Conservation (phyloP, 805 yeast species). For the Metschnikowia koreensis region DNA sequence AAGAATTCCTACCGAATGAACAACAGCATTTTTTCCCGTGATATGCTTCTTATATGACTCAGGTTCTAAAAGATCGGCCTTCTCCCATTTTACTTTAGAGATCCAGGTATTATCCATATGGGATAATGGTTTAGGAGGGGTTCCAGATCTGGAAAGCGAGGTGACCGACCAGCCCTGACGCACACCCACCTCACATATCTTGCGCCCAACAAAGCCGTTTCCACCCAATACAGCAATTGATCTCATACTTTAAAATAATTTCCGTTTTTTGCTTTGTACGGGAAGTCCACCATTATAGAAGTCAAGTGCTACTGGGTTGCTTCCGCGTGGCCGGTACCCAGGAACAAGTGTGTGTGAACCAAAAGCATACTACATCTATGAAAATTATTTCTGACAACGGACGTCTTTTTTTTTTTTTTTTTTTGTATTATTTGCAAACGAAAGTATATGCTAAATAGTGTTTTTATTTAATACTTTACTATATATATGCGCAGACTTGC, state of each 20-base stretch:
- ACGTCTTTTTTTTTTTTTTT: too few species aligned
- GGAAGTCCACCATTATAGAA: too few species aligned
- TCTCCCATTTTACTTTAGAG: slow-evolving; percentile 58
- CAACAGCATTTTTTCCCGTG: slow-evolving; percentile 58
- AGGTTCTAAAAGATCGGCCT: slow-evolving; percentile 69
- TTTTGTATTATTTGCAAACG: neutral
- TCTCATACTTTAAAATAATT: slow-evolving; percentile 12
- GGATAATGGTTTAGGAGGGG: slow-evolving; percentile 36
- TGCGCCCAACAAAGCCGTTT: slow-evolving; percentile 72
- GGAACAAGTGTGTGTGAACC: neutral
- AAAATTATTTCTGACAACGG: too few species aligned
- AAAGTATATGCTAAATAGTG: too few species aligned
- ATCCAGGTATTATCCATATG: slow-evolving; percentile 43
- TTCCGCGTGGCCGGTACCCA: neutral
- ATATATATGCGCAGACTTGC: too few species aligned
- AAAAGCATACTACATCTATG: too few species aligned
- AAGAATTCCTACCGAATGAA: slow-evolving; percentile 79
- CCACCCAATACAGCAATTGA: slow-evolving; percentile 78
- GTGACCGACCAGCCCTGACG: slow-evolving; percentile 62
- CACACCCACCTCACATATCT: slow-evolving; percentile 67
- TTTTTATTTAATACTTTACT: neutral
- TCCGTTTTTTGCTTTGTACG: neutral
- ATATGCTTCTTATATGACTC: slow-evolving; percentile 51
- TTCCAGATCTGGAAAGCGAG: slow-evolving; percentile 67
- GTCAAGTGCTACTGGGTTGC: neutral